Evolutionary conservation across 805 yeast genomes (phyloP).

Genomic region (Kuraishia capsulata): DNA sequence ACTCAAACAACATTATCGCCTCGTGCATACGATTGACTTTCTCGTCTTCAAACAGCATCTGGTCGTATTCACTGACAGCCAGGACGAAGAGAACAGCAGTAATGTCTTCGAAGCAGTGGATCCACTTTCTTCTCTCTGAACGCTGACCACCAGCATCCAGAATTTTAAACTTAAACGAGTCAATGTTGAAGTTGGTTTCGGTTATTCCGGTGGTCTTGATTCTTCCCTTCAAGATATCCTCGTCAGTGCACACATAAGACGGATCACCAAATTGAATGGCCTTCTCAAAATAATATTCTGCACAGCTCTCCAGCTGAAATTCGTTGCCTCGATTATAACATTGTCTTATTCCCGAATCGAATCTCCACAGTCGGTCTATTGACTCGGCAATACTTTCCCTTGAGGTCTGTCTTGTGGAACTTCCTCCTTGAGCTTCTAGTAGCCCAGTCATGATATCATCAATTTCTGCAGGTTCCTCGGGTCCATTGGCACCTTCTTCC

Average conservation of each 20-base stretch:
- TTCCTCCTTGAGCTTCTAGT: background rate
- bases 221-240: constrained; percentile 82
- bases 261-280: constrained; percentile 57
- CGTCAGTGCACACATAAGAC: constrained; percentile 62
- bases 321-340: constrained; percentile 57
- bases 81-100: constrained; percentile 82
- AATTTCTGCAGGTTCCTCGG: constrained; percentile 9
- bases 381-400: constrained; percentile 64
- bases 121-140: constrained; percentile 88
- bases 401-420: constrained; percentile 1
- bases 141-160: constrained; percentile 97
- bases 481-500: no score
- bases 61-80: constrained; percentile 90
- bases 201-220: constrained; percentile 95
- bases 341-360: constrained; percentile 56
- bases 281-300: constrained; percentile 71
- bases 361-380: constrained; percentile 57
- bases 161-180: constrained; percentile 59
- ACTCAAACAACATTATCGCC: constrained; percentile 73
- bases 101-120: constrained; percentile 86
- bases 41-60: constrained; percentile 82
- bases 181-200: constrained; percentile 68
- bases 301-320: constrained; percentile 80
- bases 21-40: constrained; percentile 87
- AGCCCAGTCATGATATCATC: constrained; percentile 3